These are phyloP conservation scores for Fusarium temperatum DNA, from an alignment of 2,329 filamentous ascomycete species.

Conservation along the genomic window DNA sequence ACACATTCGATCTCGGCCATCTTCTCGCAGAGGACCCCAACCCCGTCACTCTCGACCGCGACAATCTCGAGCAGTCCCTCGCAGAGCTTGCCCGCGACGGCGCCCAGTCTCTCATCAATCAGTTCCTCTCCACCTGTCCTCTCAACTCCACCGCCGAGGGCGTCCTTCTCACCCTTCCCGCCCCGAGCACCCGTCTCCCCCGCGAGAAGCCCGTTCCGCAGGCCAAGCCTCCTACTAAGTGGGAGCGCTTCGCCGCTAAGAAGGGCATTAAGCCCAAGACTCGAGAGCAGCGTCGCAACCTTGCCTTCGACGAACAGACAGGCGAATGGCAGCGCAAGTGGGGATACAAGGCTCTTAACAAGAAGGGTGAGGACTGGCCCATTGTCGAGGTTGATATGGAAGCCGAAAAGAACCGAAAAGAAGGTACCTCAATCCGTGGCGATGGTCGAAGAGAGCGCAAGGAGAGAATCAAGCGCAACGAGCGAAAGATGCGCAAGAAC, in stretches of 20 bases:
- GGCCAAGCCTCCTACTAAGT: constrained; percentile 86
- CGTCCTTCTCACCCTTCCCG: constrained; percentile 82
- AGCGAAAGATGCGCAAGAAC: constrained; percentile 75
- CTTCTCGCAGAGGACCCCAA: constrained; percentile 89
- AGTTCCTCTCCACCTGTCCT: constrained; percentile 88
- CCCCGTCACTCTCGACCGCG: constrained; percentile 69
- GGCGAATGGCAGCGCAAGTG: constrained; percentile 94
- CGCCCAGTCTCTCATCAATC: constrained; percentile 91
- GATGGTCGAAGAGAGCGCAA: constrained; percentile 71
- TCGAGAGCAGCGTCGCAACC: constrained; percentile 76
- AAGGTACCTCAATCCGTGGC: constrained; percentile 68
- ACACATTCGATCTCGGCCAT: constrained; percentile 91
- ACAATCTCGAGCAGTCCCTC: constrained; percentile 72
- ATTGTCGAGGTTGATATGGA: constrained; percentile 90
- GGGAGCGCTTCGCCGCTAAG: constrained; percentile 95
- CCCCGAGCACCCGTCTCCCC: constrained; percentile 75
- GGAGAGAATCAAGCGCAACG: constrained; percentile 76
- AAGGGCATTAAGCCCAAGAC: constrained; percentile 95
- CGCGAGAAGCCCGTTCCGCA: constrained; percentile 91
- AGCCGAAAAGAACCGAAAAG: constrained; percentile 70
- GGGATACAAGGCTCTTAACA: constrained; percentile 93
- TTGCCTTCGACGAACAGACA: constrained; percentile 83
- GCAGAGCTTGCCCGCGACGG: constrained; percentile 83
- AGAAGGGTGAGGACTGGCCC: constrained; percentile 81
- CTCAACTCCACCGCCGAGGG: constrained; percentile 74